Percentiles rank a stretch among this genome's conserved stretches.
Evolutionary conservation across 768 basidiomycete species (phyloP).

Genomic region (Kwoniella pini): DNA sequence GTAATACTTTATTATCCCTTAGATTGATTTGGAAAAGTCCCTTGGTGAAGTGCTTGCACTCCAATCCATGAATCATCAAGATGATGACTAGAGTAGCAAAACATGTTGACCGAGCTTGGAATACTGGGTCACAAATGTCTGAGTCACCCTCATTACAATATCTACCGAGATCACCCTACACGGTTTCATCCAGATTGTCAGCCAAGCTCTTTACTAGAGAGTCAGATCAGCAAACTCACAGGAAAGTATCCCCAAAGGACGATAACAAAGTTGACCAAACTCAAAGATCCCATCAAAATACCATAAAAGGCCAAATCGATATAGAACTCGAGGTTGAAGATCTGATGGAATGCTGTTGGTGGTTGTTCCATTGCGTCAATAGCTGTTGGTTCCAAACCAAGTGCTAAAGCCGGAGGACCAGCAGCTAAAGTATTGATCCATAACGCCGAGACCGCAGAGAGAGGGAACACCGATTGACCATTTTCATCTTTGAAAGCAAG

Average conservation of each 20-base stretch:
- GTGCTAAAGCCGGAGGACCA: conserved; percentile 62
- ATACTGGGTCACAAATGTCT: conserved; percentile 53
- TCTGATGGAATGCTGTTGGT: conserved; percentile 54
- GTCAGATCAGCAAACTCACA: conserved; percentile 22
- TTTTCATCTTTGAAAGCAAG: conserved; percentile 62
- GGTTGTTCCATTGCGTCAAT: conserved; percentile 60
- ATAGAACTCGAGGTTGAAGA: conserved; percentile 55
- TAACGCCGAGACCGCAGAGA: conserved; percentile 60
- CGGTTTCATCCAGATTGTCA: too few species aligned
- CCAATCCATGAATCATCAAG: conserved; percentile 50
- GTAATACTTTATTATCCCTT: conserved; percentile 54
- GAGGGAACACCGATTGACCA: conserved; percentile 61
- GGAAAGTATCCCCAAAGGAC: conserved; percentile 55
- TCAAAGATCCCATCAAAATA: conserved; percentile 52
- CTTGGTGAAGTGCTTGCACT: conserved; percentile 54
- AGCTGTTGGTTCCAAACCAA: conserved; percentile 62
- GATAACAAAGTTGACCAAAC: conserved; percentile 54
- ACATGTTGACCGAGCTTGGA: conserved; percentile 55
- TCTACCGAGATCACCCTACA: conserved; percentile 47
- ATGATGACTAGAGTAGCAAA: conserved; percentile 56
- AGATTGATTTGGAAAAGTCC: conserved; percentile 54
- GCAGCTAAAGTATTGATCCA: conserved; percentile 61
- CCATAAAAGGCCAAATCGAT: conserved; percentile 56
- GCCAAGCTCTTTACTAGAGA: not conserved
- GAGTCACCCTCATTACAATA: conserved; percentile 52